Evolutionary conservation across 805 yeast genomes (phyloP), one percentile per base, ranked within the genome.

Genomic region (Candida coquimbonensis): DNA sequence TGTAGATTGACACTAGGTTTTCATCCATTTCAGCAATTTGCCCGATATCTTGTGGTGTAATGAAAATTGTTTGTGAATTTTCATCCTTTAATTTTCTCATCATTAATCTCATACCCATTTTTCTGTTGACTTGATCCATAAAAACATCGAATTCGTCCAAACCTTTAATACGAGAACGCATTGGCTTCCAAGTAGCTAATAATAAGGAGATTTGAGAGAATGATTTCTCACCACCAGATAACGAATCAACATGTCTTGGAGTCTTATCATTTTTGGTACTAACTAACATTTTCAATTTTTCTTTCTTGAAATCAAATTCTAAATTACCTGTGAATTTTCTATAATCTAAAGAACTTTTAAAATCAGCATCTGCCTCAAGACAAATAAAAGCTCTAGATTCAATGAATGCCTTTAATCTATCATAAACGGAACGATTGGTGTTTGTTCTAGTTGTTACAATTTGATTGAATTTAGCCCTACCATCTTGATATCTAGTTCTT

Each of bases 201-300:
- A 93, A 65, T 47, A 93, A 73, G 0, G 97, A 86, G 51, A 91
- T 81, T 62, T 95, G 99, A 0, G 96, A 81, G 62, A 84, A 91
- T 0, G 97, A 88, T 60, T 90, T 90, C 61, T 93, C 99, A 39
- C 99, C 99, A 34, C 99, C 99, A 1, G 96, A 88, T 25, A 91
- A 72, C 0, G 96, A 83, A 52, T 81, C 86, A 4, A 87, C 87
- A 35, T 82, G 78, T 53, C 96, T 72, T 31, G 77, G 70, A 26
- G 73, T 73, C 36, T 72, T 74, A 47, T 77, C 81, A 42, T 70
- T 75, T 48, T 77, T 75, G 0, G 89, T 82, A 26, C 82, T 74
- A 2, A 83, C 87, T 46, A 73, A 64, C 64, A 85, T 72, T 25
- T 73, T 69, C 48, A 86, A 64, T n/a, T 68, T 67, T 44, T 70